phyloP scores from a whole-genome alignment of 768 basidiomycete genomes.

The Hericium rajendrae region DNA sequence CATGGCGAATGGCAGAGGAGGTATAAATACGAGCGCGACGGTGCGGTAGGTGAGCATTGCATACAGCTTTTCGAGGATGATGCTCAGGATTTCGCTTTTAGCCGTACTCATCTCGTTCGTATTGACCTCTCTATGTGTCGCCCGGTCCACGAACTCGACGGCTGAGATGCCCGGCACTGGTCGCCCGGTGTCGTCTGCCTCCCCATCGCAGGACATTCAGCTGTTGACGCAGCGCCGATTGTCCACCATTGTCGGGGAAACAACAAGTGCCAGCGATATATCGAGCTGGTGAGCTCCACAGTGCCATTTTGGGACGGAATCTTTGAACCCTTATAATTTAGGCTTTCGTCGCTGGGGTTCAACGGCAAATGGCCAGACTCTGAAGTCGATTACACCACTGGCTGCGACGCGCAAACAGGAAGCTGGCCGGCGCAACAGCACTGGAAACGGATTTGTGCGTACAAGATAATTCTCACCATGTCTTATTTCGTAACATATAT shows the following conservation, averaged over 20 bases:
- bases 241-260: slow-evolving; percentile 18
- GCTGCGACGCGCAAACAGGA: slow-evolving; percentile 24
- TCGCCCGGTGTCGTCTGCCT: background rate
- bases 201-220: slow-evolving; percentile 7
- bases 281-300: slow-evolving; percentile 25
- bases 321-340: background rate
- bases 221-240: slow-evolving; percentile 8
- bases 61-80: too few species aligned
- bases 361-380: slow-evolving; percentile 15
- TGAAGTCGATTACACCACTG: slow-evolving; percentile 23
- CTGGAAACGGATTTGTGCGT: slow-evolving; percentile 15
- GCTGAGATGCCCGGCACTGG: too few species aligned
- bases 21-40: too few species aligned
- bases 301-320: background rate
- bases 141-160: too few species aligned
- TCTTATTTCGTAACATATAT: background rate
- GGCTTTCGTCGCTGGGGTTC: slow-evolving; percentile 13
- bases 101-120: too few species aligned
- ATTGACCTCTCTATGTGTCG: too few species aligned
- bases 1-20: too few species aligned
- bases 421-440: slow-evolving; percentile 27
- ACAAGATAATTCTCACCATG: background rate
- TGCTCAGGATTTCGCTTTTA: too few species aligned
- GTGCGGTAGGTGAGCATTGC: too few species aligned
- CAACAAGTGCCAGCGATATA: slow-evolving; percentile 27